Base-by-base conservation (phyloP, 345 rosid genomes). In the Lagerstroemia speciosa region DNA sequence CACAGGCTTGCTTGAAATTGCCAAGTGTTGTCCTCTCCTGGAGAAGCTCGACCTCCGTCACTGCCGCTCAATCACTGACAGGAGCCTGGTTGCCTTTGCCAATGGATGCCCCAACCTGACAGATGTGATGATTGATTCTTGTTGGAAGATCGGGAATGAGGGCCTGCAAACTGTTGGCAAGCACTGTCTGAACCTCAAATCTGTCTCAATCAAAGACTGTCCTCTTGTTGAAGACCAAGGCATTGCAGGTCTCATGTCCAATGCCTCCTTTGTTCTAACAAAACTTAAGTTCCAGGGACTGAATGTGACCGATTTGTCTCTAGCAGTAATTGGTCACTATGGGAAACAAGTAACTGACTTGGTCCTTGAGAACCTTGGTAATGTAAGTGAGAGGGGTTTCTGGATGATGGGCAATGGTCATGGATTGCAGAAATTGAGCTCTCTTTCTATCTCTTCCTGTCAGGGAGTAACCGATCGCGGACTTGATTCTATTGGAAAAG, bases 371-470 rank as follows among this genome's bases (percentile, higher is more conserved):
- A 83, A 71, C 52, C 88, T 94, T 58, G 77, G 81, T 20, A 78
- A 84, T 62, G 92, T 91, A 61, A 83, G 75, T 1, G 92, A 89
- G 83, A 88, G 78, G 78, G 99, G 99, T 32, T 91, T 94, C 74
- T 94, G 99, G 97, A 97, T 92, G 62, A 89, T 94, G 99, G 93
- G 92, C 33, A 88, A 80, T 58, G 96, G 89, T 22, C 81, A 83
- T 0, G 98, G 93, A 24, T 78, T 94, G 75, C 97, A 92, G 77
- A 89, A 88, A 55, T 72, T 94, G 72, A 85, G 78, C 65, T 86
- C 93, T 64, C 67, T 94, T 3, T 67, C 86, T 24, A 77, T 94
- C 69, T 43, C 81, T 30, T 84, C 91, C 14, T 94, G 98, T 83
- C 72, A 31, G 32, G 97, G 98, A 45, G 73, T 88, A 68, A 88